A percentile compares a stretch with the other conserved stretches of the same genome.
Conservation (phyloP, 2,329 filamentous ascomycete genomes). For the Diatrype stigma region DNA sequence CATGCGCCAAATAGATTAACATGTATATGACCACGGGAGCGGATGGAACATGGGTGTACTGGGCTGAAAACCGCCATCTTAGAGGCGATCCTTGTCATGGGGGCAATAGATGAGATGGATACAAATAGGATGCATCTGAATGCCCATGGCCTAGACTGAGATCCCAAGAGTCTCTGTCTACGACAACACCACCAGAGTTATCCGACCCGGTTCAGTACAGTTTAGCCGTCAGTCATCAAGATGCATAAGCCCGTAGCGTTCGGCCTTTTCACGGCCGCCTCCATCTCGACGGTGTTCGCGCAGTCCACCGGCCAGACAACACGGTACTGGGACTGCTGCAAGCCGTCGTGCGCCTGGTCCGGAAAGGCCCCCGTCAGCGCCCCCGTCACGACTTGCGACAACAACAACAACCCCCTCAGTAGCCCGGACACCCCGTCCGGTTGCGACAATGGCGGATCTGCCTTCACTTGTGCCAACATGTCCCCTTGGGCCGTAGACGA, state of each 20-base stretch:
- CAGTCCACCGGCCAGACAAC: conserved; percentile 24
- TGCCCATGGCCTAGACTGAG: neutral
- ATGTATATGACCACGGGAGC: neutral
- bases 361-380: conserved; percentile 39
- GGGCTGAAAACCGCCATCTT: neutral
- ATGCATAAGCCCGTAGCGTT: conserved; percentile 10
- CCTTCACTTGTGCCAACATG: conserved; percentile 50
- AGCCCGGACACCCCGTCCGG: conserved; percentile 37
- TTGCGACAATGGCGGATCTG: conserved; percentile 42
- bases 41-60: neutral
- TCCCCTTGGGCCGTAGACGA: conserved; percentile 49
- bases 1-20: neutral
- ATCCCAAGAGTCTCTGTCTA: neutral
- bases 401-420: conserved; percentile 39
- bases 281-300: conserved; percentile 6
- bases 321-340: conserved; percentile 51
- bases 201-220: no score
- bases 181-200: neutral
- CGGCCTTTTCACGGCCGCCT: conserved; percentile 10
- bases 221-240: no score
- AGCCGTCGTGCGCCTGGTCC: conserved; percentile 50
- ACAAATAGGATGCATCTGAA: neutral
- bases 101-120: neutral
- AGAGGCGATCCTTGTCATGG: neutral
- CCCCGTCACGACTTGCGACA: conserved; percentile 42